phyloP scores from a whole-genome alignment of 2,329 filamentous ascomycete genomes.

The Penicillium sp. region DNA sequence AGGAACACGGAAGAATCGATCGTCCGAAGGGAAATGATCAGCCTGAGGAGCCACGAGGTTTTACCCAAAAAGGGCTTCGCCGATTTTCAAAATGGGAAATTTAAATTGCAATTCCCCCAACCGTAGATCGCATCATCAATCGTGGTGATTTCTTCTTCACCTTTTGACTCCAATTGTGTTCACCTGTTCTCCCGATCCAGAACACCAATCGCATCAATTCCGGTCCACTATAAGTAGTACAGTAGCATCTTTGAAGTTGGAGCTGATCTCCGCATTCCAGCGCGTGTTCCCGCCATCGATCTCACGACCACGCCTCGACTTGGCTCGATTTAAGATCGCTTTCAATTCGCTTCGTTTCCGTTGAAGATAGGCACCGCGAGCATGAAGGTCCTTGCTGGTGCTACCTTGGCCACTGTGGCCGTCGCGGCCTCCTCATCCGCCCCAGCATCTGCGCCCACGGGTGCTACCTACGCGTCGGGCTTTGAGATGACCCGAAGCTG shows the following conservation, averaged over 20 bases:
- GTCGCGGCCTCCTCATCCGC: slow-evolving; percentile 8
- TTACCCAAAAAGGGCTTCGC: neutral
- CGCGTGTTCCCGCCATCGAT: neutral
- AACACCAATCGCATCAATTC: neutral
- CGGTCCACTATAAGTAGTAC: neutral
- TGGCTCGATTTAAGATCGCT: neutral
- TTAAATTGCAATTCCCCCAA: neutral
- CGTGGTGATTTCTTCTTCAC: neutral
- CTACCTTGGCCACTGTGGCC: slow-evolving; percentile 9
- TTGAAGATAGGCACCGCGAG: neutral
- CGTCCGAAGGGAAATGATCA: neutral
- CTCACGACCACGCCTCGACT: neutral
- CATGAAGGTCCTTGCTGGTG: slow-evolving; percentile 17
- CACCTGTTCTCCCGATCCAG: neutral
- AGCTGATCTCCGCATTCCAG: neutral
- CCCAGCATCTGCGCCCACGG: slow-evolving; percentile 25
- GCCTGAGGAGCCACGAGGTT: neutral
- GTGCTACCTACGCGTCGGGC: slow-evolving; percentile 28
- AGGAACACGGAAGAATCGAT: neutral
- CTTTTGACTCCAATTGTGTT: neutral
- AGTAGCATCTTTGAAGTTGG: neutral
- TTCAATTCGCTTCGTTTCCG: too few species aligned
- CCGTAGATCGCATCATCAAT: neutral
- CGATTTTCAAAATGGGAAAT: neutral
- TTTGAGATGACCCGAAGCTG: slow-evolving; percentile 37